Evolutionary conservation across 148 eudicot species (phyloP).

Genomic region (Camellia japonica): DNA sequence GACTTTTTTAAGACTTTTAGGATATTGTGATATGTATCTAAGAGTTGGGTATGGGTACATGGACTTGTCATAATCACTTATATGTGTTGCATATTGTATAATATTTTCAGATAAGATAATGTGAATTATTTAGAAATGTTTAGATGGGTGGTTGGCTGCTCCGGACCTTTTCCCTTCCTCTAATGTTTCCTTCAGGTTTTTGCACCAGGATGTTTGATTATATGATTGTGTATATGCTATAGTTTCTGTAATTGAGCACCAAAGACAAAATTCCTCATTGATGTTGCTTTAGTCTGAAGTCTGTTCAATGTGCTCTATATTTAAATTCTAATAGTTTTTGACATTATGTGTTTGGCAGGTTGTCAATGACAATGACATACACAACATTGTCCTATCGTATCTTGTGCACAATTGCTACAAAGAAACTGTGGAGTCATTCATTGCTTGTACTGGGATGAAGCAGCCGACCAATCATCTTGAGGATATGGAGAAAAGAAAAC

Average conservation of each 20-base stretch:
- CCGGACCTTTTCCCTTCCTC: not conserved
- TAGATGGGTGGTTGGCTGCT: not conserved
- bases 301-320: not conserved
- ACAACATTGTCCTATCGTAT: conserved; percentile 81
- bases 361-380: conserved; percentile 60
- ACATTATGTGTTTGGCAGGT: conserved; percentile 37
- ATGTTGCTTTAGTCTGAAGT: conserved; percentile 4
- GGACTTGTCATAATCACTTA: no score
- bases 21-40: no score
- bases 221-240: not conserved
- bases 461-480: conserved; percentile 58
- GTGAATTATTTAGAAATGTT: not conserved
- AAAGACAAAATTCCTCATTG: not conserved
- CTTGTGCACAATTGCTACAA: conserved; percentile 89
- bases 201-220: not conserved
- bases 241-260: no score
- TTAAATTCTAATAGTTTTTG: not conserved
- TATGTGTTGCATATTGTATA: no score
- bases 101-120: no score
- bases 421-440: conserved; percentile 73
- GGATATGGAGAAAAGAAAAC: conserved; percentile 83
- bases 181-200: not conserved
- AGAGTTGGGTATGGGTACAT: no score
- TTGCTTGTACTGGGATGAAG: conserved; percentile 54
- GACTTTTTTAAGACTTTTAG: no score